Conservation (phyloP, 768 basidiomycete species). For the Russula sp. region DNA sequence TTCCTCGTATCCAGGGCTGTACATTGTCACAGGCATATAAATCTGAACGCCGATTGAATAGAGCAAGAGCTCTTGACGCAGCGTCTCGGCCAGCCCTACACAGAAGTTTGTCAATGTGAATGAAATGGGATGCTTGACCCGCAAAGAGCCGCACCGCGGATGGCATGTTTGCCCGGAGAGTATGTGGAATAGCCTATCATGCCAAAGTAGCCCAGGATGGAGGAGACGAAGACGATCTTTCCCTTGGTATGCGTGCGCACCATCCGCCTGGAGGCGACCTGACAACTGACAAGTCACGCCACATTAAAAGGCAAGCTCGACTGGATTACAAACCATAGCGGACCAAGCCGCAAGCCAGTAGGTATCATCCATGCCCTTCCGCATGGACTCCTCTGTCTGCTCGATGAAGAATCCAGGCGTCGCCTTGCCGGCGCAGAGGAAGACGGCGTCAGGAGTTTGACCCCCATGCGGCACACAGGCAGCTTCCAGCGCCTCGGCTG, state of each 20-base stretch:
- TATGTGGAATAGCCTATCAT: conserved; percentile 78
- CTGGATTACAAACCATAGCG: conserved; percentile 37
- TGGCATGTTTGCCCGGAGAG: conserved; percentile 78
- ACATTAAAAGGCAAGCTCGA: background rate
- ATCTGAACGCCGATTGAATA: conserved; percentile 76
- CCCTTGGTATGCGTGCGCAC: conserved; percentile 49
- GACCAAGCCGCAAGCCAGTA: conserved; percentile 54
- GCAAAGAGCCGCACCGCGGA: conserved; percentile 52
- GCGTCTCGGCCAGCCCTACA: conserved; percentile 74
- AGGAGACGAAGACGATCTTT: conserved; percentile 73
- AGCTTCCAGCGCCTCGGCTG: conserved; percentile 55
- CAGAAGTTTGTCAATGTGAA: background rate
- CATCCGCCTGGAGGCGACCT: conserved; percentile 68
- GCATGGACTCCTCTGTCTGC: conserved; percentile 51
- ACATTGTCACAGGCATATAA: conserved; percentile 80
- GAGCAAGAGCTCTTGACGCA: conserved; percentile 72
- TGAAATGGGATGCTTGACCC: background rate
- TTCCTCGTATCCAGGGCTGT: conserved; percentile 64
- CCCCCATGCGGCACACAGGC: conserved; percentile 52
- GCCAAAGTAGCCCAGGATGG: conserved; percentile 66
- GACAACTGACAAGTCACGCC: background rate
- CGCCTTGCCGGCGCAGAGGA: conserved; percentile 72
- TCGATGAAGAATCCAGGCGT: conserved; percentile 75
- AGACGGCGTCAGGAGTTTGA: conserved; percentile 64
- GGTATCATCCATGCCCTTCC: conserved; percentile 48